phyloP scores from a whole-genome alignment of 2,329 filamentous ascomycete species.

The Ceratocystis lukuohia region DNA sequence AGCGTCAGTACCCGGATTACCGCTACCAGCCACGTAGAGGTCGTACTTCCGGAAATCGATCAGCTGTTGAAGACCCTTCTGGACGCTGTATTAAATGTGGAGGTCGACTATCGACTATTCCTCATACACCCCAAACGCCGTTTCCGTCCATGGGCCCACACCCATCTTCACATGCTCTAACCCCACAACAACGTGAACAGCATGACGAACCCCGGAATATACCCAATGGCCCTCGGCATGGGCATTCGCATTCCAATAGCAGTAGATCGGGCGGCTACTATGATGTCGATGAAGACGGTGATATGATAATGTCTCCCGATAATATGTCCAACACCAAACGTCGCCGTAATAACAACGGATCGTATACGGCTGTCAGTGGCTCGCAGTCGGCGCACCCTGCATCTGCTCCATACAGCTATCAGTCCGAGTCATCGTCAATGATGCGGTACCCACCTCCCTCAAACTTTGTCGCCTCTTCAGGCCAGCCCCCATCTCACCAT shows the following conservation, averaged over 20 bases:
- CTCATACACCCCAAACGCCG: conserved; percentile 43
- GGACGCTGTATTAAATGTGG: conserved; percentile 57
- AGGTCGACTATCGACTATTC: conserved; percentile 51
- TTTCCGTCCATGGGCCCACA: conserved; percentile 18
- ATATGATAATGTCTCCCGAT: conserved; percentile 4
- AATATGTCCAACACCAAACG: not conserved
- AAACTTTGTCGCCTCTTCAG: conserved; percentile 5
- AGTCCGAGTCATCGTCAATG: not conserved
- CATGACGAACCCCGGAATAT: conserved; percentile 2
- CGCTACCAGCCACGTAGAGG: conserved; percentile 77
- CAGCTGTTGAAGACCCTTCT: conserved; percentile 33
- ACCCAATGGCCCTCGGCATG: conserved; percentile 2
- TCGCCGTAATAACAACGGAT: not conserved
- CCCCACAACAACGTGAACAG: not conserved
- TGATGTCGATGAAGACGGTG: conserved; percentile 4
- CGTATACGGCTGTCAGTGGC: not conserved
- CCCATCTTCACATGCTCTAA: conserved; percentile 23
- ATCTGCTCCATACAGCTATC: conserved; percentile 5
- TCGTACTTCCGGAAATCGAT: conserved; percentile 23
- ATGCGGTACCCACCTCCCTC: conserved; percentile 10
- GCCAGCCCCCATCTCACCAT: not conserved
- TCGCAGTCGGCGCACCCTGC: conserved; percentile 1
- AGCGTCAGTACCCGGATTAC: conserved; percentile 83
- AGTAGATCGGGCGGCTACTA: conserved; percentile 1
- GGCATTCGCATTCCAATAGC: conserved; percentile 3